These are phyloP conservation scores for Erigeron philadelphicus DNA, from an alignment of 140 eudicot species.

Conservation along the genomic window DNA sequence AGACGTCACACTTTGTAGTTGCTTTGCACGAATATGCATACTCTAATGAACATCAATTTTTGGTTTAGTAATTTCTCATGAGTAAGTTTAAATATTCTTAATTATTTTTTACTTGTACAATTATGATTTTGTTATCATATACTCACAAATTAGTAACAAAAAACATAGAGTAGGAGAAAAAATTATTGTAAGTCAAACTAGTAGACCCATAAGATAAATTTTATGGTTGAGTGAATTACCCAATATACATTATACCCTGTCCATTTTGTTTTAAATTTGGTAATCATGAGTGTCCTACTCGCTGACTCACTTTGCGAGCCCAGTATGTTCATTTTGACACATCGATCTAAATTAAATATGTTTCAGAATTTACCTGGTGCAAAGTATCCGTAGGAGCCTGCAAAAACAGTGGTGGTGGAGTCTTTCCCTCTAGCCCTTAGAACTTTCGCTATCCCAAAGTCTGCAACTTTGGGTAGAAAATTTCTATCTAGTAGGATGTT, in stretches of 20 bases:
- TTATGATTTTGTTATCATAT: too few relatives aligned
- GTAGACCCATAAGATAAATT: too few relatives aligned
- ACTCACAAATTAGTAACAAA: too few relatives aligned
- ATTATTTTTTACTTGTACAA: too few relatives aligned
- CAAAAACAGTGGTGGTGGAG: conserved; percentile 69
- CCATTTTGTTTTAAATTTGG: too few relatives aligned
- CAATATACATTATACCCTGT: too few relatives aligned
- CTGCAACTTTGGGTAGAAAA: conserved; percentile 79
- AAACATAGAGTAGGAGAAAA: too few relatives aligned
- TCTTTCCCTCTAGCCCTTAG: conserved; percentile 79
- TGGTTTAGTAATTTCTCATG: not conserved
- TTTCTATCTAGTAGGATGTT: conserved; percentile 72
- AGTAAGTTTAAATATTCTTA: too few relatives aligned
- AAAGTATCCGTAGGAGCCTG: conserved; percentile 85
- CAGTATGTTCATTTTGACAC: too few relatives aligned
- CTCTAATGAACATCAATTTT: conserved; percentile 31
- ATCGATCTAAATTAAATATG: conserved; percentile 6
- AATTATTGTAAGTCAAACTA: too few relatives aligned
- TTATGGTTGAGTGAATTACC: too few relatives aligned
- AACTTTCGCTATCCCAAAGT: conserved; percentile 92
- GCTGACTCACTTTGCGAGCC: not conserved
- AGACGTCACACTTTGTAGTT: conserved; percentile 84
- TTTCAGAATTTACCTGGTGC: conserved; percentile 66
- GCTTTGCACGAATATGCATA: conserved; percentile 78
- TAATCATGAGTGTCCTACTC: too few relatives aligned